Base-by-base conservation (phyloP, 2,329 filamentous ascomycete genomes). In the Monosporascus sp. region DNA sequence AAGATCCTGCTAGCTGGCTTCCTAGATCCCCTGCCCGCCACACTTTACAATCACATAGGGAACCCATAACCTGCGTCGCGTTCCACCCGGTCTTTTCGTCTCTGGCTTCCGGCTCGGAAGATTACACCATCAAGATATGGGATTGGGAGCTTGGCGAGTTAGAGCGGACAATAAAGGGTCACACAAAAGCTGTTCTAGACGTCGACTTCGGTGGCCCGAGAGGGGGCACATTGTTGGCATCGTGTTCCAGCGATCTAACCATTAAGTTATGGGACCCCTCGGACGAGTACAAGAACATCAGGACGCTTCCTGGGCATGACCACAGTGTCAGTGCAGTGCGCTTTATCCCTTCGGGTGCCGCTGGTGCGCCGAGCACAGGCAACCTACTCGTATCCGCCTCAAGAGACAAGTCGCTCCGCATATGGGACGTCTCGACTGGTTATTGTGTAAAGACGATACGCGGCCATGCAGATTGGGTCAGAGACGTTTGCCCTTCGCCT, bases 91-190 rank as follows among this genome's bases (percentile, higher is more conserved):
- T 94, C 34, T 97, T 96, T 71, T 93, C 90, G 9, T 93, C 89
- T 5, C 77, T 97, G 22, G 93, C 92, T 9, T 94, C 90, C 0
- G 92, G 89, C 17, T 95, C 91, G 8, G 92, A 96, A 68, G 93
- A 97, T 70, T 89, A 84, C 51, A 96, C 89, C 7, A 96, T 97
- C 69, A 97, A 97, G 66, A 92, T 97, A 51, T 97, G 92, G 92
- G 92, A 97, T 66, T 97, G 91, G 88, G 92, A 97, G 65, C 74
- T 95, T 24, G 93, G 93, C 47, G 92, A 97, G 70, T 77, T 96
- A 4, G 92, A 97, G 69, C 78, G 87, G 57, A 97, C 92, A 0
- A 81, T 97, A 53, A 97, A 97, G 68, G 91, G 90, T 1, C 93
- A 97, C 65, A 97, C 91, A 5, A 91, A 89, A 66, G 84, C 90